phyloP scores from a whole-genome alignment of 2,329 filamentous ascomycete genomes.

The Dactylonectria estremocensis region DNA sequence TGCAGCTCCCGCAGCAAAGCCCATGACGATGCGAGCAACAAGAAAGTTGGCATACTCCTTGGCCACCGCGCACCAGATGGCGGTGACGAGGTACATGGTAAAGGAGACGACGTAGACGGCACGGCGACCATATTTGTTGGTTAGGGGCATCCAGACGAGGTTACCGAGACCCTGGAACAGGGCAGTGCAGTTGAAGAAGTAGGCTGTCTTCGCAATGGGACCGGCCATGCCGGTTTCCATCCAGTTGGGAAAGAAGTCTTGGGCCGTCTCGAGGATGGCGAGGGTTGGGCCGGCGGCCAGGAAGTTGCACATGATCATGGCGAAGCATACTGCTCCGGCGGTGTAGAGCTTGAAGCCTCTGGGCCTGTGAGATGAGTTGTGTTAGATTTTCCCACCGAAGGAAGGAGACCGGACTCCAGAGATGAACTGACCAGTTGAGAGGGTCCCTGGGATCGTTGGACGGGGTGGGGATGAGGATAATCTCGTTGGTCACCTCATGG shows the following conservation, averaged over 20 bases:
- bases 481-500: slow-evolving; percentile 52
- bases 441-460: slow-evolving; percentile 64
- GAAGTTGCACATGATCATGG: slow-evolving; percentile 38
- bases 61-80: slow-evolving; percentile 31
- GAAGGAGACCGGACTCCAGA: not conserved
- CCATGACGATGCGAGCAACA: slow-evolving; percentile 34
- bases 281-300: slow-evolving; percentile 35
- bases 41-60: slow-evolving; percentile 31
- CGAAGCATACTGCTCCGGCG: slow-evolving; percentile 33
- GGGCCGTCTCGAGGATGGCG: slow-evolving; percentile 30
- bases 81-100: slow-evolving; percentile 30
- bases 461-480: slow-evolving; percentile 65
- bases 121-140: slow-evolving; percentile 35
- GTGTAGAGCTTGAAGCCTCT: slow-evolving; percentile 39
- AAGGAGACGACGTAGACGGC: slow-evolving; percentile 32
- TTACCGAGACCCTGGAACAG: slow-evolving; percentile 35
- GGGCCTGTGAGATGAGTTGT: slow-evolving; percentile 49
- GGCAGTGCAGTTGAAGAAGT: slow-evolving; percentile 36
- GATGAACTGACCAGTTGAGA: slow-evolving; percentile 55
- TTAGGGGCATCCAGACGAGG: slow-evolving; percentile 36
- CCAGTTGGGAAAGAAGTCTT: slow-evolving; percentile 31
- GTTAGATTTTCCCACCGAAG: not conserved
- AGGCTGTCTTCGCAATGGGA: slow-evolving; percentile 34
- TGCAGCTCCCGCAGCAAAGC: slow-evolving; percentile 32
- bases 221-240: slow-evolving; percentile 25